Conservation (phyloP, 352 stramenopile species). For the Pythium aristosporum region DNA sequence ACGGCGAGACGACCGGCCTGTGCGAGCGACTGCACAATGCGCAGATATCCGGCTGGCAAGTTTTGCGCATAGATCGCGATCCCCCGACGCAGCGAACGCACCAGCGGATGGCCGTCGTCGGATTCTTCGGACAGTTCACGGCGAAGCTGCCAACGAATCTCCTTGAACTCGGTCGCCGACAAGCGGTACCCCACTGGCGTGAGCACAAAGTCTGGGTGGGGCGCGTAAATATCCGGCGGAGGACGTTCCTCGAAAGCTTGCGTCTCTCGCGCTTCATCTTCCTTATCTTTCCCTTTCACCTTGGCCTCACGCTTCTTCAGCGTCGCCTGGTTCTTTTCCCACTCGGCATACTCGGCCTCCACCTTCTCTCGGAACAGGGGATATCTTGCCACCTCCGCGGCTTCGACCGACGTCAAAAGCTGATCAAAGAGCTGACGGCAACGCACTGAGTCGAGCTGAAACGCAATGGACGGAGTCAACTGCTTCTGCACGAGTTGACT, state of each 20-base stretch:
- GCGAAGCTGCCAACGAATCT: constrained; percentile 87
- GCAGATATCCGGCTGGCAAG: constrained; percentile 94
- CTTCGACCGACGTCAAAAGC: constrained; percentile 71
- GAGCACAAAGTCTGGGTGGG: constrained; percentile 98
- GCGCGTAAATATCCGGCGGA: constrained; percentile 93
- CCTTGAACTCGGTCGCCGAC: constrained; percentile 90
- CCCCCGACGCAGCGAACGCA: constrained; percentile 91
- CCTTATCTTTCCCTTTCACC: constrained; percentile 91
- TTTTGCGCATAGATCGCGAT: constrained; percentile 99
- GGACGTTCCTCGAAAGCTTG: constrained; percentile 84
- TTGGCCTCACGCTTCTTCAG: constrained; percentile 94
- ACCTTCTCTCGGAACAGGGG: constrained; percentile 93
- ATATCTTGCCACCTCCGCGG: constrained; percentile 68
- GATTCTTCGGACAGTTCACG: constrained; percentile 79
- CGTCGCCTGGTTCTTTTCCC: constrained; percentile 85
- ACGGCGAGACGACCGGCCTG: constrained; percentile 96
- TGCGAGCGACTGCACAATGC: constrained; percentile 95
- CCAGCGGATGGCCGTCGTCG: constrained; percentile 77
- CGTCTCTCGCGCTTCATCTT: constrained; percentile 77
- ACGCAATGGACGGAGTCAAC: constrained; percentile 82
- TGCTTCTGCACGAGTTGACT: constrained; percentile 59
- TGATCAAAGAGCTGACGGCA: constrained; percentile 87
- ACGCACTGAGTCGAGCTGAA: constrained; percentile 86
- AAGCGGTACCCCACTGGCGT: constrained; percentile 92
- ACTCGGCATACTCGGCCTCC: constrained; percentile 89